Base-by-base conservation (phyloP, 805 yeast species). In the Saturnispora saitoi region DNA sequence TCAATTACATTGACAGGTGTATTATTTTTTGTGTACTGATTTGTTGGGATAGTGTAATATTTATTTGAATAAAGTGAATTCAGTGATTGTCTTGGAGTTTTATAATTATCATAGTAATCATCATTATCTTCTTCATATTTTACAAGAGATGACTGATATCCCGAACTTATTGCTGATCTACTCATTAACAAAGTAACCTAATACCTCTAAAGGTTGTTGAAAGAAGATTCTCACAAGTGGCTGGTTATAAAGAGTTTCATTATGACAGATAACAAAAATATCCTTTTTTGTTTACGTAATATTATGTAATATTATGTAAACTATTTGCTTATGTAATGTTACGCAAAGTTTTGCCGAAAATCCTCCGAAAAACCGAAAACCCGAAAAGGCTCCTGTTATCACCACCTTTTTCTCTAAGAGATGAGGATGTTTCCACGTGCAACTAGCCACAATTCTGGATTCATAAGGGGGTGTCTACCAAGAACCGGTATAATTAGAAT, bases 1-100 rank as follows among this genome's bases (percentile, higher is more conserved):
- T 52, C 53, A 30, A 49, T 15, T 7, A 52, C 51, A 34, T 47
- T 45, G 12, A 53, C 19, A 11, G 53, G 42, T 8, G 41, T 34
- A 8, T 24, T 38, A 12, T 12, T 32, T 8, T 34, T 10, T n/a
- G 14, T 7, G 20, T 15, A 34, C 14, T 19, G 45, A 30, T 29
- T 48, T 26, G 9, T 45, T 26, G 48, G 30, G 29, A 48, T 48
- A 3, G 45, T 42, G 31, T 43, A 53, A 38, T 48, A 54, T 24
- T 53, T 42, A n/a, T 48, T 15, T 26, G 46, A 17, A 34, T 20
- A 14, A 15, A 24, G 10, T 24, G 14, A 11, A n/a, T 20, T 26
- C 17, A 28, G 17, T 36, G 24, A 24, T 4, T 34, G 11, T 28
- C 30, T 43, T 26, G 46, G 40, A 15, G 40, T 28, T 34, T 26